Conservation (phyloP, 768 basidiomycete species). For the Boletus eberwhitei region DNA sequence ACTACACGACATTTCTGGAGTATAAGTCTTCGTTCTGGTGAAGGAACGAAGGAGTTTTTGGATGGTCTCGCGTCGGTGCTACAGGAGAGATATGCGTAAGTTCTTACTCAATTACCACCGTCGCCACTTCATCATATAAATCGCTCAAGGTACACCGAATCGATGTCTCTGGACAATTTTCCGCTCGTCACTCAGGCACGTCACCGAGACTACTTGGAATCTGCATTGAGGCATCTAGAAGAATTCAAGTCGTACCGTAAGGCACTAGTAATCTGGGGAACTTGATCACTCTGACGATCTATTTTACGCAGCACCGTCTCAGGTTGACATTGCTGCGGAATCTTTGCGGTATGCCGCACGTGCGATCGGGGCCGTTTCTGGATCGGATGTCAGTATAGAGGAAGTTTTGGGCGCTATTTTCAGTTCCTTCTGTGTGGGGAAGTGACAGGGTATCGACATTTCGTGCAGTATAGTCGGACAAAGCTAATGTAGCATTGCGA, state of each 20-base stretch:
- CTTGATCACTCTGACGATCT: neutral
- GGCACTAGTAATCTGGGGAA: constrained; percentile 2
- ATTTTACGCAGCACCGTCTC: constrained; percentile 48
- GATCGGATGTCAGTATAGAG: constrained; percentile 68
- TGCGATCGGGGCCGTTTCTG: constrained; percentile 82
- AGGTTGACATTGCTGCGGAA: constrained; percentile 81
- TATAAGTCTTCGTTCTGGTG: constrained; percentile 57
- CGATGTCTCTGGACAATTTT: constrained; percentile 18
- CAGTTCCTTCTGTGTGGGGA: constrained; percentile 86
- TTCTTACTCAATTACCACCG: neutral
- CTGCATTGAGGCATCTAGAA: constrained; percentile 42
- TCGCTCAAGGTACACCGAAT: constrained; percentile 17
- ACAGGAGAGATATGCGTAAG: constrained; percentile 26
- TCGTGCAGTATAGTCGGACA: neutral
- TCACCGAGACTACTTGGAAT: constrained; percentile 74
- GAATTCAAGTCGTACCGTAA: constrained; percentile 32
- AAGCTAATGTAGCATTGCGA: constrained; percentile 2
- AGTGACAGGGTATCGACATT: constrained; percentile 35
- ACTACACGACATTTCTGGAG: constrained; percentile 43
- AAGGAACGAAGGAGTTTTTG: constrained; percentile 59
- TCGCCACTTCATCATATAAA: neutral
- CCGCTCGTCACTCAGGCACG: constrained; percentile 78
- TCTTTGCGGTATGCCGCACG: constrained; percentile 83
- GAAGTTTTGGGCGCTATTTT: constrained; percentile 83
- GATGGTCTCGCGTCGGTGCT: constrained; percentile 52